These are phyloP conservation scores for Nelumbo lutea DNA, from an alignment of 164 flowering plant genomes.

Conservation along the genomic window DNA sequence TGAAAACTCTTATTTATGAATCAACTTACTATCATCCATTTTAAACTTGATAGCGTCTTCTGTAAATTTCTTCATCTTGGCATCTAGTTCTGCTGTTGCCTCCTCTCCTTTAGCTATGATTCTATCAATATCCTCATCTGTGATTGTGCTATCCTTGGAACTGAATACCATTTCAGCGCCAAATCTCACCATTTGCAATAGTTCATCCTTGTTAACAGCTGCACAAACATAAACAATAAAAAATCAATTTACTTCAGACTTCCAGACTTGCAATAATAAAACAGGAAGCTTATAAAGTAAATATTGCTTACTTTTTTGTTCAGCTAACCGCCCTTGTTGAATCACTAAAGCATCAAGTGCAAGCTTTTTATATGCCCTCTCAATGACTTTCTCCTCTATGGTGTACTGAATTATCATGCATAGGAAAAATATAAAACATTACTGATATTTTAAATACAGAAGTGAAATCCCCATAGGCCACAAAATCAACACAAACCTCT, in stretches of 20 bases:
- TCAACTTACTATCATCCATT: conserved; percentile 92
- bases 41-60: conserved; percentile 99
- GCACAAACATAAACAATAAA: conserved; percentile 17
- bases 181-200: conserved; percentile 98
- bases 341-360: conserved; percentile 99
- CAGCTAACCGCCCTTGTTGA: conserved; percentile 97
- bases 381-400: conserved; percentile 98
- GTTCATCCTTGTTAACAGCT: conserved; percentile 99
- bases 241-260: not conserved
- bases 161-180: conserved; percentile 99
- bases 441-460: not conserved
- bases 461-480: not conserved
- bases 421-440: not conserved
- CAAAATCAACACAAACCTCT: conserved; percentile 49
- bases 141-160: too few species aligned
- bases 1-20: not conserved
- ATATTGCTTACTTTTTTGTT: conserved; percentile 71
- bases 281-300: not conserved
- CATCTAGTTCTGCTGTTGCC: too few species aligned
- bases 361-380: conserved; percentile 97
- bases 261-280: not conserved
- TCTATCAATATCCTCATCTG: too few species aligned
- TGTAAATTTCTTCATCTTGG: conserved; percentile 23
- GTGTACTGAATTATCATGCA: conserved; percentile 50
- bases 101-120: too few species aligned